Conservation (phyloP, 192 early-diverging fungal species). For the Dissophora ornata region DNA sequence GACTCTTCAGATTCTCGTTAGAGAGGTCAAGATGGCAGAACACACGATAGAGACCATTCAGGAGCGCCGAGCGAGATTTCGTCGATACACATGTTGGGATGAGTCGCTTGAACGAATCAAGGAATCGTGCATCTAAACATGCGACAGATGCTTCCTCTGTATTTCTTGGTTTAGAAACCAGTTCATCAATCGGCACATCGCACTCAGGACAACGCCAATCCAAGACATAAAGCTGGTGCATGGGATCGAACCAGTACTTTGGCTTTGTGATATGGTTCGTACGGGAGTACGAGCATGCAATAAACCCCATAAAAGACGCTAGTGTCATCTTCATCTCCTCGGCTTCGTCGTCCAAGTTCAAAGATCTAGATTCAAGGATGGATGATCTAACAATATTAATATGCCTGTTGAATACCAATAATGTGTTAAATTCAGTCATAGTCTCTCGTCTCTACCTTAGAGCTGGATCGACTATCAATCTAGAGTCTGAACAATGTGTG, state of each 20-base stretch:
- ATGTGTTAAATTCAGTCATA: no score
- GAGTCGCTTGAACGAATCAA: conserved; percentile 22
- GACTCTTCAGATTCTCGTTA: conserved; percentile 1
- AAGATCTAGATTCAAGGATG: neutral
- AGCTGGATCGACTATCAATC: neutral
- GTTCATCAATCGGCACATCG: neutral
- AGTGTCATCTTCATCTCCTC: conserved; percentile 10
- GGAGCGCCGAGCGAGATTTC: conserved; percentile 3
- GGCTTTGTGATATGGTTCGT: neutral
- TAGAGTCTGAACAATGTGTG: conserved; percentile 11
- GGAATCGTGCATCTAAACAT: conserved; percentile 3
- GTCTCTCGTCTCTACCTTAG: no score
- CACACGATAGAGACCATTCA: conserved; percentile 23
- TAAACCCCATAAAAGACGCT: conserved; percentile 20
- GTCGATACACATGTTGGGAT: conserved; percentile 6
- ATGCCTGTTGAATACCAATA: no score
- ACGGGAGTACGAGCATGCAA: conserved; percentile 9
- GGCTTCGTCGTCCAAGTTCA: conserved; percentile 5
- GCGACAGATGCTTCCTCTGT: neutral
- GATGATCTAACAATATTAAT: no score
- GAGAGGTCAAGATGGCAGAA: conserved; percentile 25
- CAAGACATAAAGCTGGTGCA: neutral
- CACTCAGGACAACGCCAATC: conserved; percentile 6
- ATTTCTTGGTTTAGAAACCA: neutral
- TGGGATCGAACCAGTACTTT: conserved; percentile 1